phyloP scores from a whole-genome alignment of 306 rosid genomes.

The Begonia peltatifolia region DNA sequence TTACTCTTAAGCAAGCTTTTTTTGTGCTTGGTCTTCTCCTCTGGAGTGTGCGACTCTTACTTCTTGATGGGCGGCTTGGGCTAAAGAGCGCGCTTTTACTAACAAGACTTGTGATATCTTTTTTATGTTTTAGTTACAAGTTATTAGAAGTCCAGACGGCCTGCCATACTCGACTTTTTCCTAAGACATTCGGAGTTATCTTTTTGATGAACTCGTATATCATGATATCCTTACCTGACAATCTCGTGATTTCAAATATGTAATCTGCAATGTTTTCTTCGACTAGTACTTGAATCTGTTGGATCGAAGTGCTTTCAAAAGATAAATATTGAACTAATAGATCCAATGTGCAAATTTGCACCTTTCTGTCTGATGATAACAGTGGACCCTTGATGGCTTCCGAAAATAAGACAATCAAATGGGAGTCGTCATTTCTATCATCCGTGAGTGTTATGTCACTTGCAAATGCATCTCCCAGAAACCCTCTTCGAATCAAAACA shows the following conservation, averaged over 20 bases:
- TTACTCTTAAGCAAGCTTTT: too few species aligned
- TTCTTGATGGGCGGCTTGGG: too few species aligned
- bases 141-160: too few species aligned
- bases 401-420: conserved; percentile 46
- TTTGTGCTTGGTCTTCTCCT: too few species aligned
- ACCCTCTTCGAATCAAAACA: conserved; percentile 54
- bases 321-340: conserved; percentile 59
- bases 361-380: conserved; percentile 66
- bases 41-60: too few species aligned
- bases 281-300: conserved; percentile 54
- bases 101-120: too few species aligned
- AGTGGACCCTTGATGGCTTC: conserved; percentile 95
- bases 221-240: conserved; percentile 51
- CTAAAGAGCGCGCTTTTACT: too few species aligned
- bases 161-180: neutral
- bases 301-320: conserved; percentile 34
- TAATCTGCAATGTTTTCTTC: conserved; percentile 93
- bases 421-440: conserved; percentile 25
- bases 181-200: conserved; percentile 3
- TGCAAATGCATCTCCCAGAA: conserved; percentile 34
- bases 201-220: neutral
- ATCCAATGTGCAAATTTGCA: conserved; percentile 60
- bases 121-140: too few species aligned
- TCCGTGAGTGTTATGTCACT: conserved; percentile 22
- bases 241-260: conserved; percentile 75